These are phyloP conservation scores for Cryptococcus sp. DNA, from an alignment of 1,284 basidiomycete species.

Conservation along the genomic window DNA sequence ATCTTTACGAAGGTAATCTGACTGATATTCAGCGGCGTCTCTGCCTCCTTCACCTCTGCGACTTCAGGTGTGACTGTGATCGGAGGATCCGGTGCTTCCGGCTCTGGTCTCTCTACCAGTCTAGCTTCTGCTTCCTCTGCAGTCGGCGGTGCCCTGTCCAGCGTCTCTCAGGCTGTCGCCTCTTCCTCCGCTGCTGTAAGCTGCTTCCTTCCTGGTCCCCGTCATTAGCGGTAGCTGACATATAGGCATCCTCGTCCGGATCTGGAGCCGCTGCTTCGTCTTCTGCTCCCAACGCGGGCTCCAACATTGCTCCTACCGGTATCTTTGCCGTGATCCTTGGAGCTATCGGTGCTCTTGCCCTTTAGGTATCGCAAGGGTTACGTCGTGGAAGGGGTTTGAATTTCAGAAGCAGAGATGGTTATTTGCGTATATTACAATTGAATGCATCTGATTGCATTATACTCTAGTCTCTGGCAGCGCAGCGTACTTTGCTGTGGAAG, in stretches of 20 bases:
- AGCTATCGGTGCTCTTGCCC: neutral
- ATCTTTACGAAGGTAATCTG: too few species aligned
- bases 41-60: slow-evolving; percentile 1
- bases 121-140: neutral
- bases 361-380: neutral
- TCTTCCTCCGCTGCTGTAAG: neutral
- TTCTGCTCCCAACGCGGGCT: neutral
- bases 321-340: neutral
- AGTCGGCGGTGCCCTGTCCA: neutral
- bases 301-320: neutral
- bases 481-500: too few species aligned
- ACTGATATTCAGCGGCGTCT: neutral
- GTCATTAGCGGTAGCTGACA: neutral
- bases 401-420: too few species aligned
- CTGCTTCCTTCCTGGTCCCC: neutral
- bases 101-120: slow-evolving; percentile 15
- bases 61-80: neutral
- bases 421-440: too few species aligned
- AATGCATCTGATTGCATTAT: too few species aligned
- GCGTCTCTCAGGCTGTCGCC: neutral
- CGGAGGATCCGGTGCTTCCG: neutral
- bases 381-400: neutral
- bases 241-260: neutral
- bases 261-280: neutral
- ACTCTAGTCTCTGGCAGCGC: too few species aligned